A percentile compares a stretch with the other conserved stretches of the same genome.
Evolutionary conservation across 768 basidiomycete species (phyloP).

Genomic region (Hortiboletus campestris): DNA sequence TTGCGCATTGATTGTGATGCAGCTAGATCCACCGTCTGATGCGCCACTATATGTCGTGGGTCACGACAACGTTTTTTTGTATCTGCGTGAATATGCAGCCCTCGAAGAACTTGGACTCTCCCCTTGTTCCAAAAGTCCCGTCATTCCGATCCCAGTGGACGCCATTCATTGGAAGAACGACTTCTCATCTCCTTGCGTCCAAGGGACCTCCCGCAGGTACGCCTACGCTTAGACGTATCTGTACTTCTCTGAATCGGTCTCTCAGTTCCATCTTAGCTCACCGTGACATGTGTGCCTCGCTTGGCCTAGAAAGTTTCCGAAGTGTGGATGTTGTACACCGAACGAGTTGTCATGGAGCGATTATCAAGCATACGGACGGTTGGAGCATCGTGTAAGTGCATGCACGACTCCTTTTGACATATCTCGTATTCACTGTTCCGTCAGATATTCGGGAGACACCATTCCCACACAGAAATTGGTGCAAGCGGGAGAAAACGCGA

Average conservation of each 20-base stretch:
- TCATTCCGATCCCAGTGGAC: conserved; percentile 56
- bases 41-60: conserved; percentile 73
- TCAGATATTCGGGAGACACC: conserved; percentile 91
- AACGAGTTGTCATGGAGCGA: conserved; percentile 67
- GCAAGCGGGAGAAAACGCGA: conserved; percentile 60
- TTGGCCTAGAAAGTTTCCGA: conserved; percentile 58
- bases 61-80: conserved; percentile 52
- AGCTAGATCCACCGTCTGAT: conserved; percentile 67
- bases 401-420: background rate
- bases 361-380: conserved; percentile 62
- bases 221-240: background rate
- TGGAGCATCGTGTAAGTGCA: conserved; percentile 42
- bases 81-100: conserved; percentile 70
- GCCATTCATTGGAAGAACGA: conserved; percentile 47
- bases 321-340: conserved; percentile 77
- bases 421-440: background rate
- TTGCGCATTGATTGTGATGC: background rate
- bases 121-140: conserved; percentile 44
- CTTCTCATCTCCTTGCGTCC: conserved; percentile 31
- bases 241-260: background rate
- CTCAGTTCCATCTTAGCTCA: conserved; percentile 45
- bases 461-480: conserved; percentile 69
- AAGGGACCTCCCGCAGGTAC: conserved; percentile 4
- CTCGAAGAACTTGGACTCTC: conserved; percentile 71
- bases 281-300: conserved; percentile 43